These are phyloP conservation scores for Cystobasidium onofrii DNA, from an alignment of 768 basidiomycete species.

Conservation along the genomic window DNA sequence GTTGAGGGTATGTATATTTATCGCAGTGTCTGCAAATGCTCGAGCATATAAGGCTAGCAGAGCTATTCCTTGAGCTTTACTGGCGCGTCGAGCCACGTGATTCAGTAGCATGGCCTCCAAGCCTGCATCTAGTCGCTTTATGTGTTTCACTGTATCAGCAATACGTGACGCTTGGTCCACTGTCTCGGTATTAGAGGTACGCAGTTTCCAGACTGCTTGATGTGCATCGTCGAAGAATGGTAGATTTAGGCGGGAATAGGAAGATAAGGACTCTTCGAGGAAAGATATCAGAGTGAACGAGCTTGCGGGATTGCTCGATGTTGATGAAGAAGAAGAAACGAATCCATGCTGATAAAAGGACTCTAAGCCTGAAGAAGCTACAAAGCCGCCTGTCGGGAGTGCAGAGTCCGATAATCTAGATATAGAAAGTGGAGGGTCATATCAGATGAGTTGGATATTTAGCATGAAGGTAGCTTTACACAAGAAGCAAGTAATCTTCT, in stretches of 20 bases:
- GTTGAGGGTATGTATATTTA: neutral
- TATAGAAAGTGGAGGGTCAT: neutral
- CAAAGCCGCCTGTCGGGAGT: slow-evolving; percentile 92
- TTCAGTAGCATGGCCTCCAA: slow-evolving; percentile 84
- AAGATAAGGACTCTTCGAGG: slow-evolving; percentile 61
- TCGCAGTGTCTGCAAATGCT: slow-evolving; percentile 55
- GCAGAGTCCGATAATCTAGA: slow-evolving; percentile 48
- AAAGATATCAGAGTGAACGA: slow-evolving; percentile 51
- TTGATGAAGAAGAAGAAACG: slow-evolving; percentile 34
- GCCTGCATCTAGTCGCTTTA: slow-evolving; percentile 60
- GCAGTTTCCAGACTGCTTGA: slow-evolving; percentile 44
- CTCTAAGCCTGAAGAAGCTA: slow-evolving; percentile 87
- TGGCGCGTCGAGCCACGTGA: slow-evolving; percentile 77
- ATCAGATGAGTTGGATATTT: neutral
- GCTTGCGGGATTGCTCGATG: neutral
- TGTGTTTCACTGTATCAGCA: slow-evolving; percentile 44
- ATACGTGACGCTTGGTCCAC: neutral
- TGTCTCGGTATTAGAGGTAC: neutral
- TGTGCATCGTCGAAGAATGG: slow-evolving; percentile 73
- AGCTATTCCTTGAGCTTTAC: slow-evolving; percentile 83
- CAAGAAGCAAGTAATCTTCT: slow-evolving; percentile 19
- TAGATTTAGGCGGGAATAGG: slow-evolving; percentile 68
- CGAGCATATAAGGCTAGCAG: slow-evolving; percentile 78
- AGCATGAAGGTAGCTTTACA: neutral
- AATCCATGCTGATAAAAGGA: slow-evolving; percentile 83